Evolutionary conservation across 331 rosid species (phyloP).

Genomic region (Acacia concinna): DNA sequence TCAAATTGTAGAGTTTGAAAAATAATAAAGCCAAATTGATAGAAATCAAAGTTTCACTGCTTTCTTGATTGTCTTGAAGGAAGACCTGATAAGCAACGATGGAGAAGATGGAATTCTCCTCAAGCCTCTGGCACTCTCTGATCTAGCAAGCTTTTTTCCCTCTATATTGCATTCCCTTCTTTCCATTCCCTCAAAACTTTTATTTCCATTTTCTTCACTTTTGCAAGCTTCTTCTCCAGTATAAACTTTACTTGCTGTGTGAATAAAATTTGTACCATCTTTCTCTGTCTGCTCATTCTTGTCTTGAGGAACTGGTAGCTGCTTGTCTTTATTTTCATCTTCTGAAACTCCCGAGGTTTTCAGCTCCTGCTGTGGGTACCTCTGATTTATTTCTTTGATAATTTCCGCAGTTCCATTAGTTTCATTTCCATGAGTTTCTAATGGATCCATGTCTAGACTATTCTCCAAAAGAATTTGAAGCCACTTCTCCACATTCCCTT

Average conservation of each 20-base stretch:
- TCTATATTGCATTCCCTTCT: conserved; percentile 49
- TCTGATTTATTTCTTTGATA: conserved; percentile 45
- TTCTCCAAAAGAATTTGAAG: conserved; percentile 80
- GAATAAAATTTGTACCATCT: conserved; percentile 28
- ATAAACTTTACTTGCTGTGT: conserved; percentile 2
- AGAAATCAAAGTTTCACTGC: conserved; percentile 52
- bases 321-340: conserved; percentile 34
- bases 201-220: conserved; percentile 38
- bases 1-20: conserved; percentile 23
- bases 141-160: conserved; percentile 58
- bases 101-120: conserved; percentile 92
- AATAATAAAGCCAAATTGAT: neutral
- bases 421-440: conserved; percentile 41
- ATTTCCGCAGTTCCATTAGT: conserved; percentile 37
- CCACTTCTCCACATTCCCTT: conserved; percentile 95
- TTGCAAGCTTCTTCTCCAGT: conserved; percentile 33
- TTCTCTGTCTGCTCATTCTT: conserved; percentile 24
- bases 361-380: conserved; percentile 53
- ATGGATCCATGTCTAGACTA: conserved; percentile 42
- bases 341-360: conserved; percentile 39
- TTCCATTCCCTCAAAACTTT: conserved; percentile 49
- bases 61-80: conserved; percentile 67
- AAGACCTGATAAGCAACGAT: conserved; percentile 63
- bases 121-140: conserved; percentile 72
- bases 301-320: conserved; percentile 36